A percentile compares a stretch with the other conserved stretches of the same genome.
Conservation (phyloP, 768 basidiomycete species). For the Xerocomus brunneocitrinus region DNA sequence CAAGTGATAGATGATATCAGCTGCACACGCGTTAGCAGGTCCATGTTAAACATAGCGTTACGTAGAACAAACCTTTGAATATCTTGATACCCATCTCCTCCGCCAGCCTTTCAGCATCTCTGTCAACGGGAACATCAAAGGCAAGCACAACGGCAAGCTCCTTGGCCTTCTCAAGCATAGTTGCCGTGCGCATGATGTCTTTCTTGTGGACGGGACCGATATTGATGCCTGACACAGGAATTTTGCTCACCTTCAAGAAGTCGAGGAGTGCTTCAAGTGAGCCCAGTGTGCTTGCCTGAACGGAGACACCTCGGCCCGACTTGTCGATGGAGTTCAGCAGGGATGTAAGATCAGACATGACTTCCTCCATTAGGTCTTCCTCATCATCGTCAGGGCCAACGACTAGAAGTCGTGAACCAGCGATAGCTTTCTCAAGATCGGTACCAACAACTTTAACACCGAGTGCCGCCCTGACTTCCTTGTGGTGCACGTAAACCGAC, state of each 20-base stretch:
- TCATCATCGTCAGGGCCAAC: conserved; percentile 95
- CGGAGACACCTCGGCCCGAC: conserved; percentile 93
- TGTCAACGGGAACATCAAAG: conserved; percentile 94
- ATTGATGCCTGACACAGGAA: conserved; percentile 95
- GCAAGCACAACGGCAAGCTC: conserved; percentile 94
- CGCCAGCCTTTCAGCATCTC: conserved; percentile 85
- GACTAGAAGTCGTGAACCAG: conserved; percentile 90
- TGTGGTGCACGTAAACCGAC: conserved; percentile 97
- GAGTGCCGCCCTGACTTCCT: conserved; percentile 93
- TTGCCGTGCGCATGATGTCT: conserved; percentile 87
- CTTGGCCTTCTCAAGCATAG: conserved; percentile 94
- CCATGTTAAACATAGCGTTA: not conserved
- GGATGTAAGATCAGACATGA: conserved; percentile 93
- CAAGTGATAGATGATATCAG: conserved; percentile 97
- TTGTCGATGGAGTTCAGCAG: conserved; percentile 89
- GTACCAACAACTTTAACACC: conserved; percentile 95
- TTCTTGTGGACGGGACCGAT: conserved; percentile 96
- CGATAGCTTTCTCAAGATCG: conserved; percentile 96
- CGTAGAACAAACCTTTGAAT: conserved; percentile 74
- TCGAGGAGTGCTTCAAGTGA: conserved; percentile 95
- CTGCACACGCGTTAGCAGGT: conserved; percentile 38
- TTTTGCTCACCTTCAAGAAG: conserved; percentile 92
- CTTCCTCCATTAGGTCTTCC: conserved; percentile 88
- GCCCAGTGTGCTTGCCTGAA: conserved; percentile 95
- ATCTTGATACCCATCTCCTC: conserved; percentile 92